A percentile compares a stretch with the other conserved stretches of the same genome.
Evolutionary conservation across 371 early-diverging fungal genomes (phyloP).

Genomic region (Syncephalastrum monosporum): DNA sequence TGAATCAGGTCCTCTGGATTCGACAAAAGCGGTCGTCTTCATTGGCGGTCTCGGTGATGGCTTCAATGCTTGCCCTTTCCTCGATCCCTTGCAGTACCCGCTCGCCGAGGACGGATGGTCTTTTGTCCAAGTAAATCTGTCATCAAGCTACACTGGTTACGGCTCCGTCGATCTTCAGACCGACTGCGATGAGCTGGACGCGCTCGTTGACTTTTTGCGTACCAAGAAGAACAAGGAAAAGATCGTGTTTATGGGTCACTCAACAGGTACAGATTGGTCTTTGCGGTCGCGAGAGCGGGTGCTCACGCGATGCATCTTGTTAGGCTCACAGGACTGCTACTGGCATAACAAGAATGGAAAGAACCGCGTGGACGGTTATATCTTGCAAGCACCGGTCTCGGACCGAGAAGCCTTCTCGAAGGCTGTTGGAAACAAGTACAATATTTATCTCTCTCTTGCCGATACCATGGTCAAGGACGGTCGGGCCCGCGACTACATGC

Average conservation of each 20-base stretch:
- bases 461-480: constrained; percentile 34
- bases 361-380: constrained; percentile 35
- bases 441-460: constrained; percentile 27
- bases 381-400: constrained; percentile 56
- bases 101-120: constrained; percentile 37
- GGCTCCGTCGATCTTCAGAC: constrained; percentile 41
- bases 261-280: constrained; percentile 32
- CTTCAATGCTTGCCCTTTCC: constrained; percentile 48
- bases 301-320: background rate
- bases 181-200: constrained; percentile 44
- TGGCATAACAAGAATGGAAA: constrained; percentile 41
- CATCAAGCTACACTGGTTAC: constrained; percentile 51
- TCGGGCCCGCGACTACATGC: constrained; percentile 43
- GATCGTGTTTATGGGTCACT: constrained; percentile 54
- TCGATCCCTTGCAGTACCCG: constrained; percentile 25
- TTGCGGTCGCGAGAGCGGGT: background rate
- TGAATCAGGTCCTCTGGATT: constrained; percentile 37
- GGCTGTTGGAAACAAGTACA: constrained; percentile 22
- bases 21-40: constrained; percentile 39
- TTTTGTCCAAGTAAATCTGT: constrained; percentile 47
- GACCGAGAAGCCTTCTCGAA: constrained; percentile 43
- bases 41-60: constrained; percentile 53
- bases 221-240: constrained; percentile 32
- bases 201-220: constrained; percentile 32
- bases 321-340: constrained; percentile 53